A percentile compares a stretch with the other conserved stretches of the same genome.
Evolutionary conservation across 2,329 filamentous ascomycete genomes (phyloP).

Genomic region (Triangularia setosa): DNA sequence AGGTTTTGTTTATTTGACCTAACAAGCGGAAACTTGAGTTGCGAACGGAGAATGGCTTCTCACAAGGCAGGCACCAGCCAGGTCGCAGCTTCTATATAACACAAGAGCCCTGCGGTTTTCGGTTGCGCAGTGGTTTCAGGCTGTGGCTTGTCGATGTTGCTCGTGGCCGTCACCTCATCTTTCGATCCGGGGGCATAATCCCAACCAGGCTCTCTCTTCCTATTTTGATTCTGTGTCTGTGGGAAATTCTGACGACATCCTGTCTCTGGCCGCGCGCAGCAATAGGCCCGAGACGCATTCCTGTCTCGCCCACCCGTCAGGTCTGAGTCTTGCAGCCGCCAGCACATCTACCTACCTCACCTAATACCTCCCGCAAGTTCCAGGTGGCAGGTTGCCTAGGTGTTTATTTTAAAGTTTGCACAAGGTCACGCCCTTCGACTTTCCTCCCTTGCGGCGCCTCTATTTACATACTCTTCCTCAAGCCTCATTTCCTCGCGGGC

Average conservation of each 20-base stretch:
- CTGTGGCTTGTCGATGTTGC: not conserved
- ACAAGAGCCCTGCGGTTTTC: conserved; percentile 2
- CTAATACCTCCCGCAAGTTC: no score
- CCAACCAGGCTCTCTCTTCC: not conserved
- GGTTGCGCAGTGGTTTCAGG: not conserved
- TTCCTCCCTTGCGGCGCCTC: not conserved
- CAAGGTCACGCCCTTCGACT: not conserved
- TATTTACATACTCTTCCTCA: not conserved
- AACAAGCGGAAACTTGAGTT: not conserved
- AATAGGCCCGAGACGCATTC: conserved; percentile 8
- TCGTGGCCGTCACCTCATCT: conserved; percentile 1
- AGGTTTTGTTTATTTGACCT: not conserved
- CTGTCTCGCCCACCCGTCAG: not conserved
- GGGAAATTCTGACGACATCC: not conserved
- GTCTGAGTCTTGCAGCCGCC: not conserved
- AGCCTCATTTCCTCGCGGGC: not conserved
- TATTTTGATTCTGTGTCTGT: no score
- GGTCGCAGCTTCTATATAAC: conserved; percentile 16
- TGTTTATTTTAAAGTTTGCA: conserved; percentile 3
- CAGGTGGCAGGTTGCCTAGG: not conserved
- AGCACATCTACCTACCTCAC: not conserved
- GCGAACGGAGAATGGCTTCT: not conserved
- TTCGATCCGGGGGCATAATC: not conserved
- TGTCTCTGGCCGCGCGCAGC: not conserved
- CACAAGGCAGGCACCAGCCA: not conserved